Conservation (phyloP, 2,329 filamentous ascomycete species). For the Paracoccidioides brasiliensis region DNA sequence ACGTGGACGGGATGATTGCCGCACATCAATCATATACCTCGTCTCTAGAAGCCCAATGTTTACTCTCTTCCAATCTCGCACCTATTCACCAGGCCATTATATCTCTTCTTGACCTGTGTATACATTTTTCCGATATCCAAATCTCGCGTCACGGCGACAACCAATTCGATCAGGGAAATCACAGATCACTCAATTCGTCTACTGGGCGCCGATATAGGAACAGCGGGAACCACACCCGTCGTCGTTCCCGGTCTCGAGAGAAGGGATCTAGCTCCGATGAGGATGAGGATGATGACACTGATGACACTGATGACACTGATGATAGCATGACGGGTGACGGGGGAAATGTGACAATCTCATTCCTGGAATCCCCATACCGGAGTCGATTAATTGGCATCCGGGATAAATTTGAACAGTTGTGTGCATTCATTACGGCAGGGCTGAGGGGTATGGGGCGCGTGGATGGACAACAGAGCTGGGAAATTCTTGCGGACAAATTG, state of each 20-base stretch:
- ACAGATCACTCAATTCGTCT: conserved; percentile 9
- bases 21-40: conserved; percentile 53
- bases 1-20: conserved; percentile 69
- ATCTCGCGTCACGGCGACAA: conserved; percentile 25
- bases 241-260: conserved; percentile 2
- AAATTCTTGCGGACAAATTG: conserved; percentile 67
- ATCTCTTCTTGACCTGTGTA: conserved; percentile 61
- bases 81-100: conserved; percentile 61
- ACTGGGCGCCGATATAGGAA: not conserved
- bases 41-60: conserved; percentile 52
- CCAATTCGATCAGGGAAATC: conserved; percentile 26
- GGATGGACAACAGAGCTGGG: conserved; percentile 60
- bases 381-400: conserved; percentile 45
- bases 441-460: conserved; percentile 63
- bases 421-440: conserved; percentile 60
- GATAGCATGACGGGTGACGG: conserved; percentile 25
- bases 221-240: conserved; percentile 8
- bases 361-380: conserved; percentile 33
- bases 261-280: conserved; percentile 12
- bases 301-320: conserved; percentile 16
- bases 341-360: conserved; percentile 29
- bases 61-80: conserved; percentile 54
- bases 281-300: conserved; percentile 16
- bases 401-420: conserved; percentile 49
- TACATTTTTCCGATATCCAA: conserved; percentile 53